Percentiles rank a stretch among this genome's conserved stretches.
These are phyloP conservation scores for Polysphondylium violaceum DNA, from an alignment of 78 protist species.

Conservation along the genomic window DNA sequence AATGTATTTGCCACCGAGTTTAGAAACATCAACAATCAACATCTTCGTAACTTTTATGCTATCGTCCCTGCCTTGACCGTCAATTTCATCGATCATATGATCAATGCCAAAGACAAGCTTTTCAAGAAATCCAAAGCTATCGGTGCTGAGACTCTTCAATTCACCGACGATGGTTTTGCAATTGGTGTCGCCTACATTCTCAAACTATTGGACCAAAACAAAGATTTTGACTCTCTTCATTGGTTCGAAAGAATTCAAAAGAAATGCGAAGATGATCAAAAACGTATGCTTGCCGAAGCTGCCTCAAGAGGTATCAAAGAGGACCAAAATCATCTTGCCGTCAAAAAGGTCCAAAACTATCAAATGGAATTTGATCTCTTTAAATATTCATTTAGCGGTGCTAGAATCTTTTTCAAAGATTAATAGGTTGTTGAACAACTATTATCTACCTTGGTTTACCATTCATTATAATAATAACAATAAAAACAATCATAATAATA, in stretches of 20 bases:
- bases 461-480: too few relatives aligned
- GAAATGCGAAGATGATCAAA: conserved; percentile 50
- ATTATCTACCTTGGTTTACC: too few relatives aligned
- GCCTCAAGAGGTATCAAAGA: conserved; percentile 43
- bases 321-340: conserved; percentile 67
- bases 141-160: conserved; percentile 67
- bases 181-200: conserved; percentile 95
- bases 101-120: conserved; percentile 88
- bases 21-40: conserved; percentile 67
- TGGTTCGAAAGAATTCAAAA: conserved; percentile 92
- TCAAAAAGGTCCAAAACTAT: conserved; percentile 58
- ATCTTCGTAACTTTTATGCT: conserved; percentile 86
- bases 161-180: conserved; percentile 98
- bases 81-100: conserved; percentile 91
- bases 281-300: not conserved
- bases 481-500: too few relatives aligned
- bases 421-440: too few relatives aligned
- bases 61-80: conserved; percentile 95
- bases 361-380: conserved; percentile 87
- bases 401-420: conserved; percentile 89
- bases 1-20: conserved; percentile 84
- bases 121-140: conserved; percentile 67
- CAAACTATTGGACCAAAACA: conserved; percentile 88
- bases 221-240: conserved; percentile 92
- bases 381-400: conserved; percentile 84